Percentiles rank a stretch among this genome's conserved stretches.
phyloP scores from a whole-genome alignment of 768 basidiomycete species.

The Tulasnella calospora region DNA sequence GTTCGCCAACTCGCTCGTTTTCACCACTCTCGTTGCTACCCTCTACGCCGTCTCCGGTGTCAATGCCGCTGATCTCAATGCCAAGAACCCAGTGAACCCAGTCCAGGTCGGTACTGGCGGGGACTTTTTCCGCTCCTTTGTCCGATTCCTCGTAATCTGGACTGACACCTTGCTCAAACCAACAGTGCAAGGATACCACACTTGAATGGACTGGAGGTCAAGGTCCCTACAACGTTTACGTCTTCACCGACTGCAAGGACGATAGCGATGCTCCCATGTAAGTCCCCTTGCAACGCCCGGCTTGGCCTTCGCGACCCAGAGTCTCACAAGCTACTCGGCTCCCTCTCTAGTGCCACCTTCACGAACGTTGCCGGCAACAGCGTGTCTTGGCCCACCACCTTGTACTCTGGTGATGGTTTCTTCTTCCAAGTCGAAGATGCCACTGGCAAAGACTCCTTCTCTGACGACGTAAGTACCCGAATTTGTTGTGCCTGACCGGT shows the following conservation, averaged over 20 bases:
- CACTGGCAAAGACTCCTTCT: not conserved
- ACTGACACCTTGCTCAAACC: not conserved
- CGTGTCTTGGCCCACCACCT: slow-evolving; percentile 4
- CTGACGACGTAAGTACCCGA: slow-evolving; percentile 14
- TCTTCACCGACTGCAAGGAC: slow-evolving; percentile 23
- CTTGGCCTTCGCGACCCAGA: not conserved
- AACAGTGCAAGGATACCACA: slow-evolving; percentile 10
- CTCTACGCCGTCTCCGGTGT: slow-evolving; percentile 38
- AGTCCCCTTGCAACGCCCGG: slow-evolving; percentile 3
- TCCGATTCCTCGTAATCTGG: not conserved
- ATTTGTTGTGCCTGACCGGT: not conserved
- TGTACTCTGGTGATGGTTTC: not conserved
- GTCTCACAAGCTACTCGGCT: not conserved
- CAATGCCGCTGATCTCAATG: slow-evolving; percentile 1
- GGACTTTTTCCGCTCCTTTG: not conserved
- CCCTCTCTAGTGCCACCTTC: slow-evolving; percentile 13
- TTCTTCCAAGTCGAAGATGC: slow-evolving; percentile 7
- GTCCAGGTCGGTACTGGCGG: not conserved
- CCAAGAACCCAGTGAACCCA: not conserved
- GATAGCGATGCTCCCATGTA: slow-evolving; percentile 15
- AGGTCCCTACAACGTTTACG: slow-evolving; percentile 5
- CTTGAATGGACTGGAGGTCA: not conserved
- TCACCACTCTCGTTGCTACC: slow-evolving; percentile 59
- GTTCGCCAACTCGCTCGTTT: slow-evolving; percentile 71
- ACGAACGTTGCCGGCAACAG: not conserved